Percentiles rank a stretch among this genome's conserved stretches.
phyloP scores from a whole-genome alignment of 2,329 filamentous ascomycete genomes.

The Aspergillus alliaceus region DNA sequence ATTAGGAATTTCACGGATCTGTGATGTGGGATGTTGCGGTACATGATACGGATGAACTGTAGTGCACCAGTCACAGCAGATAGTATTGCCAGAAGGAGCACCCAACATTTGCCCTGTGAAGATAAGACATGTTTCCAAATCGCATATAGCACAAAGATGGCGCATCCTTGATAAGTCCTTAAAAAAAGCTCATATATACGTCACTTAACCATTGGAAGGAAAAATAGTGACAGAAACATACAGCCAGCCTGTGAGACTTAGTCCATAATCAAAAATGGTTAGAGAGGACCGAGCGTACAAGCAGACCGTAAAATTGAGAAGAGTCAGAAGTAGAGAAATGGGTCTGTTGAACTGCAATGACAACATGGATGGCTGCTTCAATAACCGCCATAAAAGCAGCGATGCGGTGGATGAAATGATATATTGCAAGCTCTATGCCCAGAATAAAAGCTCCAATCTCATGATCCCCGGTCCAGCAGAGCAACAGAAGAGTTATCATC shows the following conservation, averaged over 20 bases:
- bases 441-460: conserved; percentile 6
- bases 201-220: conserved; percentile 5
- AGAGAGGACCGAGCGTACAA: conserved; percentile 2
- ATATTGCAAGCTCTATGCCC: conserved; percentile 4
- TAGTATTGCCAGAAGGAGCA: conserved; percentile 3
- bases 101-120: not conserved
- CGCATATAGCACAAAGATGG: conserved; percentile 2
- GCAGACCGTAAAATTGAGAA: conserved; percentile 6
- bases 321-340: not conserved
- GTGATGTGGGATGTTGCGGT: too few relatives aligned
- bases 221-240: conserved; percentile 5
- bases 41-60: too few relatives aligned
- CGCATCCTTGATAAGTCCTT: conserved; percentile 1
- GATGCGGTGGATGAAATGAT: conserved; percentile 1
- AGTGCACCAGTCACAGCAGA: not conserved
- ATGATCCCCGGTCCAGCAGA: conserved; percentile 2
- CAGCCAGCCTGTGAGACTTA: conserved; percentile 1
- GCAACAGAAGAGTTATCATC: not conserved
- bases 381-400: conserved; percentile 4
- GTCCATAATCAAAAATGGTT: not conserved
- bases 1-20: too few relatives aligned
- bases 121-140: conserved; percentile 6
- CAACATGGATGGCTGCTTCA: conserved; percentile 7
- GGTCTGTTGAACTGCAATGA: not conserved
- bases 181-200: conserved; percentile 11